Percentiles rank a stretch among this genome's conserved stretches.
phyloP scores from a whole-genome alignment of 2,329 filamentous ascomycete species.

The Trichophyton equinum region DNA sequence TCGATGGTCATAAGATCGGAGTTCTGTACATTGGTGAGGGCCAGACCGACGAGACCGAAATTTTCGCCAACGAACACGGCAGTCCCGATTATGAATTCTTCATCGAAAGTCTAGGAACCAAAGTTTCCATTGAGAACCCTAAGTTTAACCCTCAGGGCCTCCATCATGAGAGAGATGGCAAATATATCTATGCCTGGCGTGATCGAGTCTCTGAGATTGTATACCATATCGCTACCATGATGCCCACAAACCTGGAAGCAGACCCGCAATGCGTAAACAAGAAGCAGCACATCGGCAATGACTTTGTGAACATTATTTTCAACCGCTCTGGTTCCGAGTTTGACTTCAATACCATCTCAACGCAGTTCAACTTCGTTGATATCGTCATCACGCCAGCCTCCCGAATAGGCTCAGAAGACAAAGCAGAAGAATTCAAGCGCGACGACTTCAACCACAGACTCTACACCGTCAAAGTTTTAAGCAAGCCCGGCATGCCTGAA shows the following conservation, averaged over 20 bases:
- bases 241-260: constrained; percentile 73
- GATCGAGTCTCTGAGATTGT: constrained; percentile 91
- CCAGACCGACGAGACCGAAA: constrained; percentile 70
- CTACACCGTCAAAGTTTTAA: constrained; percentile 82
- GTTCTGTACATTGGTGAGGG: constrained; percentile 85
- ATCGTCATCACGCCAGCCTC: constrained; percentile 82
- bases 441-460: constrained; percentile 41
- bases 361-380: constrained; percentile 92
- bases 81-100: constrained; percentile 83
- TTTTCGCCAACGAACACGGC: constrained; percentile 74
- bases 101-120: constrained; percentile 64
- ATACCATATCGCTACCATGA: constrained; percentile 92
- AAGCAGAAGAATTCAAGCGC: constrained; percentile 1
- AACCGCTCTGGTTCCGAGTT: constrained; percentile 90
- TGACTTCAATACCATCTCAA: constrained; percentile 80
- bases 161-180: constrained; percentile 70
- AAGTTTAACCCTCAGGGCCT: constrained; percentile 89
- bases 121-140: constrained; percentile 67
- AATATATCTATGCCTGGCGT: constrained; percentile 86
- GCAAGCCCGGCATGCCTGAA: constrained; percentile 76
- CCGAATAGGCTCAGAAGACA: not conserved
- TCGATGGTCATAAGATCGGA: constrained; percentile 91
- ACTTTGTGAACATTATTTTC: constrained; percentile 96
- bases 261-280: constrained; percentile 70
- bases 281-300: constrained; percentile 92